Conservation (phyloP, 140 eudicot genomes). For the Stevia rebaudiana region DNA sequence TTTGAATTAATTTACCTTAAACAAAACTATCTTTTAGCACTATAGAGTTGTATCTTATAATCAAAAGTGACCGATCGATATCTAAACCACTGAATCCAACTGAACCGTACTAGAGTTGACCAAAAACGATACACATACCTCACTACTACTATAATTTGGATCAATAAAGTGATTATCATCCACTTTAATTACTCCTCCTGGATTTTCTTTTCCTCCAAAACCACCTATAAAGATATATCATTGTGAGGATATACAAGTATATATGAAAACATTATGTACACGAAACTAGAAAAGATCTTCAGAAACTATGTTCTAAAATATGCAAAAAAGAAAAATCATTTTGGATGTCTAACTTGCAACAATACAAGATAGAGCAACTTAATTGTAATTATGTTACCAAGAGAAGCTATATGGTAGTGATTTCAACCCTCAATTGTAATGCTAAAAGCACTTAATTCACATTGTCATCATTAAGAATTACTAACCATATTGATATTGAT, state of each 20-base stretch:
- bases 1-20: neutral
- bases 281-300: neutral
- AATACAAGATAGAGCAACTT: neutral
- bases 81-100: neutral
- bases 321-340: no score
- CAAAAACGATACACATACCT: slow-evolving; percentile 35
- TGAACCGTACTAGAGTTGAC: neutral
- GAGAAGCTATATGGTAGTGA: neutral
- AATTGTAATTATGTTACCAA: neutral
- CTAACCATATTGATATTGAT: neutral
- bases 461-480: neutral
- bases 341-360: no score
- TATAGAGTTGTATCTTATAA: neutral
- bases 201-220: slow-evolving; percentile 73
- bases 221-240: slow-evolving; percentile 45
- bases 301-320: neutral
- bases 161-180: slow-evolving; percentile 42
- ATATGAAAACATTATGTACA: neutral
- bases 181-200: slow-evolving; percentile 64
- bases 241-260: neutral
- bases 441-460: no score
- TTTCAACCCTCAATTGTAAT: neutral
- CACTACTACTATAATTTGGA: slow-evolving; percentile 65
- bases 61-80: neutral
- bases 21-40: neutral